A percentile compares a stretch with the other conserved stretches of the same genome.
These are phyloP conservation scores for Hypoxylon rickii DNA, from an alignment of 495 filamentous ascomycete genomes.

Conservation along the genomic window DNA sequence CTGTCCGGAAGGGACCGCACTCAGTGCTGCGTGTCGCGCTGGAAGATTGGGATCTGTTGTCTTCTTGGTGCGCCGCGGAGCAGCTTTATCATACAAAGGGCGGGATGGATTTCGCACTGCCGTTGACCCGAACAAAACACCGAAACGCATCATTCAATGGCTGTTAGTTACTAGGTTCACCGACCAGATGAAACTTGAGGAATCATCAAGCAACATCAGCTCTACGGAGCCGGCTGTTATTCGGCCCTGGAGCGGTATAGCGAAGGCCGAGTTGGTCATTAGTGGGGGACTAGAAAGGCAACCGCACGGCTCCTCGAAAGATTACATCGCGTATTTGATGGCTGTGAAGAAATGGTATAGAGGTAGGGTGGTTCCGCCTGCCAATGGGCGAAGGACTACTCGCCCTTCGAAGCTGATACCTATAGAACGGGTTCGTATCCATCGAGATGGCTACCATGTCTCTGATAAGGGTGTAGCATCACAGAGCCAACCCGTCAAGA, in stretches of 20 bases:
- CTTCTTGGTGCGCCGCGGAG: constrained; percentile 7
- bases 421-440: constrained; percentile 7
- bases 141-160: constrained; percentile 5
- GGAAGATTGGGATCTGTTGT: constrained; percentile 6
- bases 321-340: constrained; percentile 10
- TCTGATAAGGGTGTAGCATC: no score
- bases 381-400: constrained; percentile 7
- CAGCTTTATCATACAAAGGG: constrained; percentile 1
- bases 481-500: no score
- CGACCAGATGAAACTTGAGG: constrained; percentile 6
- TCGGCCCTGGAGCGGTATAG: constrained; percentile 6
- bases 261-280: constrained; percentile 9
- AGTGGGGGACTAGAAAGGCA: constrained; percentile 4
- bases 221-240: neutral
- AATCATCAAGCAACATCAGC: neutral
- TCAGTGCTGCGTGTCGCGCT: constrained; percentile 1
- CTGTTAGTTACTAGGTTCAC: constrained; percentile 9
- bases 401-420: constrained; percentile 14
- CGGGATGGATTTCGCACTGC: constrained; percentile 3
- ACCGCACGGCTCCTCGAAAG: constrained; percentile 3
- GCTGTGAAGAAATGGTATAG: neutral
- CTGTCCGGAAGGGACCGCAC: constrained; percentile 8
- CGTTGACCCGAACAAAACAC: neutral
- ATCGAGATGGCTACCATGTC: constrained; percentile 6
- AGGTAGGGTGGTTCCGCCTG: constrained; percentile 1